Evolutionary conservation across 2,329 filamentous ascomycete genomes (phyloP), one percentile per base, ranked within the genome.

Genomic region (Colletotrichum tropicale): DNA sequence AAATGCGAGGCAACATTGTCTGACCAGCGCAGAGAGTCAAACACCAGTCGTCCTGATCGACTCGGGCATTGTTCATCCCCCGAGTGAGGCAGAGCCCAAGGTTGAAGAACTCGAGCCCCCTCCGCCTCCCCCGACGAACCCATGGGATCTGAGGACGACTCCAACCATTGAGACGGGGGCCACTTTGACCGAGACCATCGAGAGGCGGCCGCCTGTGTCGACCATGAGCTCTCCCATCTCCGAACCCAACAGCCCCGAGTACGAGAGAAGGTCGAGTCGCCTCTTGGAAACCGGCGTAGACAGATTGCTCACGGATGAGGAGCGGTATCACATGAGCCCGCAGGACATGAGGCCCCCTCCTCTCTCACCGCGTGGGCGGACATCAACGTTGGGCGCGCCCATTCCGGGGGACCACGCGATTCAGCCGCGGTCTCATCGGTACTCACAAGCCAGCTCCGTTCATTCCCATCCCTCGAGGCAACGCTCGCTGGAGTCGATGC

Each of bases 401-500:
- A 71, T 66, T 12, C 26, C 71, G 8, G 75, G 75, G 52, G 71
- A 75, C 38, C 60, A 73, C n/a, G 52, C 43, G 13, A n/a, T 71
- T 4, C 26, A 70, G 18, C n/a, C 64, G 6, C 9, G 52, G 60
- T 65, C 66, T 30, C 61, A 70, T 48, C 72, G 69, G 13, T 65
- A 75, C 60, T 76, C 76, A 4, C 73, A 69, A n/a, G 34, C 73
- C 34, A 74, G 74, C 67, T 77, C 77, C 9, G 43, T 69, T 4
- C 69, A 77, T 56, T 78, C 76, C n/a, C 81, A 80, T 26, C 77
- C 79, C 13, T 79, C 75, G 16, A 80, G 80, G 18, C 82, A 80
- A 30, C 81, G 80, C 13, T 85, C 83, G 30, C 82, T 81, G 38
- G 84, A 85, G 60, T 85, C 83, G 6, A 79, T 82, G 26, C 83